These are phyloP conservation scores for Pneumocystis jirovecii DNA, from an alignment of 1,139 yeast genomes.

Conservation along the genomic window DNA sequence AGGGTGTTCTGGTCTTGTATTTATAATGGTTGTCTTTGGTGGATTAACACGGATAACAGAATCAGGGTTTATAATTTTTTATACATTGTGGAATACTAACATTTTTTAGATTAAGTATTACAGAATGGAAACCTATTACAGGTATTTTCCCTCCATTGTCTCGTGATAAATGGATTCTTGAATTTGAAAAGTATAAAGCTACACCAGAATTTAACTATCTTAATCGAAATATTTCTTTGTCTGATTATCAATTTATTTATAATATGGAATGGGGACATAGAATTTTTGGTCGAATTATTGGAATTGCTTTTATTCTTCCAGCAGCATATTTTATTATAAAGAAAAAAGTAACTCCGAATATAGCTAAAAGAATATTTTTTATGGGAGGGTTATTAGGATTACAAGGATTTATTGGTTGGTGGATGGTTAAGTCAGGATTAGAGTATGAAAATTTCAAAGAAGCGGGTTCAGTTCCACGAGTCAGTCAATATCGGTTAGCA, in stretches of 20 bases:
- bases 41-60: slow-evolving; percentile 92
- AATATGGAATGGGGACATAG: slow-evolving; percentile 98
- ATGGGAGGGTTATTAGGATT: slow-evolving; percentile 68
- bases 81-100: background rate
- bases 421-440: slow-evolving; percentile 98
- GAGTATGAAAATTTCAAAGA: slow-evolving; percentile 68
- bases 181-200: slow-evolving; percentile 61
- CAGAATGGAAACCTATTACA: slow-evolving; percentile 97
- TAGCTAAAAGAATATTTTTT: slow-evolving; percentile 42
- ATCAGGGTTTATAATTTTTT: slow-evolving; percentile 38
- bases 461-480: slow-evolving; percentile 68
- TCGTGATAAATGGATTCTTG: slow-evolving; percentile 69
- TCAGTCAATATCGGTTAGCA: slow-evolving; percentile 85
- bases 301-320: slow-evolving; percentile 67
- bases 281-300: slow-evolving; percentile 80
- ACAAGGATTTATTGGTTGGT: slow-evolving; percentile 97
- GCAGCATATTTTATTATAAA: slow-evolving; percentile 64
- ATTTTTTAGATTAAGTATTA: slow-evolving; percentile 46
- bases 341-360: slow-evolving; percentile 51
- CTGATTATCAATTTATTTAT: slow-evolving; percentile 88
- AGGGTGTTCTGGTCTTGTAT: slow-evolving; percentile 80
- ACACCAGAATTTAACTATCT: slow-evolving; percentile 86
- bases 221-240: slow-evolving; percentile 70
- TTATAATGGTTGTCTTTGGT: slow-evolving; percentile 91
- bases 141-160: slow-evolving; percentile 81